Evolutionary conservation across 2,329 filamentous ascomycete species (phyloP), one percentile per base, ranked within the genome.

Genomic region (Gnomoniopsis smithogilvyi): DNA sequence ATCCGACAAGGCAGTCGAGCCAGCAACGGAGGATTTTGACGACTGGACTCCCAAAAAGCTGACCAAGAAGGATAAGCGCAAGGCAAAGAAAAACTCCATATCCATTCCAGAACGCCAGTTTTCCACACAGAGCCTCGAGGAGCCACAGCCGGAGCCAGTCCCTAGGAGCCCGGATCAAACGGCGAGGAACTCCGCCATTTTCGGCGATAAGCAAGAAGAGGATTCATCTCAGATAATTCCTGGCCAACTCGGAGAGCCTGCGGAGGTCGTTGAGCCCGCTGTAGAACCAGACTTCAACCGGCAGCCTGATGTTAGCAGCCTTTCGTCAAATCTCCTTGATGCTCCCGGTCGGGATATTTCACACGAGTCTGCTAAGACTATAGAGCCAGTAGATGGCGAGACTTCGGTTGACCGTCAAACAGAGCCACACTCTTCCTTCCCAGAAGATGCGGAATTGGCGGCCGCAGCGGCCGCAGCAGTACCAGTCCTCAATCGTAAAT

Each of bases 51-150:
- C 57, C 11, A 65, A 63, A 30, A 72, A 70, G 58, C 72, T 72
- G 62, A 67, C 68, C 51, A 70, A 72, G 59, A 70, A 71, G 43
- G 61, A 62, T 15, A 58, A 50, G 46, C 53, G 57, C 21, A 58
- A 58, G 51, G 61, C 61, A 34, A 61, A 62, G 47, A 61, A 62
- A 46, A 33, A 30, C 22, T 57, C 50, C 19, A 19, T 46, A n/a
- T 52, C 54, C 26, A 26, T 43, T 3, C 30, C 19, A 30, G 54
- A 52, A 47, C 54, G 54, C 15, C 58, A 61, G 24, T 22, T 33
- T 26, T 47, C 54, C 8, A 46, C 26, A 6, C 2, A 26, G 6
- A 43, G 21, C n/a, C 3, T 21, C 26, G 59, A 62, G 22, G 43
- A 30, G 45, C 17, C 45, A 12, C 45, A 22, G 21, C 22, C 11